Percentiles rank a stretch among this genome's conserved stretches.
These are phyloP conservation scores for Chytridium lagenaria DNA, from an alignment of 371 early-diverging fungal genomes.

Conservation along the genomic window DNA sequence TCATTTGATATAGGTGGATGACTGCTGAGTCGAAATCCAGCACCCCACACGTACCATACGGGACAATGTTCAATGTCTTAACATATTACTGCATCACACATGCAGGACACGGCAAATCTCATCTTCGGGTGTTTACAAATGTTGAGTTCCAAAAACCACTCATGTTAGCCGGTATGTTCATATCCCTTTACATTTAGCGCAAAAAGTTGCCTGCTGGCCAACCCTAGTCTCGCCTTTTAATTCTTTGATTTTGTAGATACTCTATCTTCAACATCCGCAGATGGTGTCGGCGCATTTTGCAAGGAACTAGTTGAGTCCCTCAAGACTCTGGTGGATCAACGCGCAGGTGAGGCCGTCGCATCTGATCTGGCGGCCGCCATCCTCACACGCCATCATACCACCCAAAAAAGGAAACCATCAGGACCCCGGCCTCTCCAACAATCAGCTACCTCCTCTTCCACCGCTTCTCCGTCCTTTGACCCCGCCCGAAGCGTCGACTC, in stretches of 20 bases:
- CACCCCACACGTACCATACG: conserved; percentile 42
- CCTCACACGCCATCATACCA: conserved; percentile 11
- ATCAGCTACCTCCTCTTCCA: neutral
- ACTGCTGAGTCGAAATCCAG: conserved; percentile 26
- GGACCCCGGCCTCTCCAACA: conserved; percentile 4
- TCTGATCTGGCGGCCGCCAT: neutral
- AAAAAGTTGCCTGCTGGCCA: too few species aligned
- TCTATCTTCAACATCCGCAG: conserved; percentile 1
- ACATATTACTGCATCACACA: conserved; percentile 37
- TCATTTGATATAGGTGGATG: conserved; percentile 17
- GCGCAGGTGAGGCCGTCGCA: conserved; percentile 9
- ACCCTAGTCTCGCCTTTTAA: too few species aligned
- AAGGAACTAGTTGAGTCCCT: conserved; percentile 13
- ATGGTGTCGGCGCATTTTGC: conserved; percentile 4
- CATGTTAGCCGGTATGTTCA: conserved; percentile 7
- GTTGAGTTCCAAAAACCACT: conserved; percentile 2
- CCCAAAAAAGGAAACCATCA: conserved; percentile 14
- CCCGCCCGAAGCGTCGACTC: neutral
- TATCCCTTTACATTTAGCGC: neutral
- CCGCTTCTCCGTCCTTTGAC: neutral
- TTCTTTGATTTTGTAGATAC: neutral
- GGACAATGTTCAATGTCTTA: conserved; percentile 27
- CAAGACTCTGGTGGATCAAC: neutral
- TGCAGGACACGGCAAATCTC: conserved; percentile 32
- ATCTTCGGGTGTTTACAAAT: conserved; percentile 7